A percentile compares a stretch with the other conserved stretches of the same genome.
Evolutionary conservation across 768 basidiomycete genomes (phyloP).

Genomic region (Cystofilobasidium bisporidii): DNA sequence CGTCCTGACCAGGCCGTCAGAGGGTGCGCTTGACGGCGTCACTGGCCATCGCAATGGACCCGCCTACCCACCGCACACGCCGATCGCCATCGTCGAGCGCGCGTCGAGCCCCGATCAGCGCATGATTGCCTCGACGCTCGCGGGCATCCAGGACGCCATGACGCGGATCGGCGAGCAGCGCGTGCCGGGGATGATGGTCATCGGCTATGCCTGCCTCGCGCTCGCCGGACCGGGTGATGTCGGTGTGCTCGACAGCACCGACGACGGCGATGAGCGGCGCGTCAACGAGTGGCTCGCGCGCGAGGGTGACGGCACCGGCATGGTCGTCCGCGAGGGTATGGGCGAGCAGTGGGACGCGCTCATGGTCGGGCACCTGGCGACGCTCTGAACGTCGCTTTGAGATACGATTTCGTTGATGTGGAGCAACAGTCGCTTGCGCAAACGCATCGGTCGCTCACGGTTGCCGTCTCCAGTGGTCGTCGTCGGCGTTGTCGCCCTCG

Average conservation of each 20-base stretch:
- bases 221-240: slow-evolving; percentile 64
- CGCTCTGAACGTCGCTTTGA: too few species aligned
- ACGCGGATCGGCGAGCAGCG: slow-evolving; percentile 71
- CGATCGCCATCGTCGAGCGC: slow-evolving; percentile 88
- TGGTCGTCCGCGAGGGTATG: slow-evolving; percentile 31
- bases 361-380: neutral
- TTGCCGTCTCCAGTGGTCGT: too few species aligned
- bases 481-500: too few species aligned
- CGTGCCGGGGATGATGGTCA: slow-evolving; percentile 90
- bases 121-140: slow-evolving; percentile 65
- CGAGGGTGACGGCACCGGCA: slow-evolving; percentile 12
- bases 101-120: slow-evolving; percentile 92
- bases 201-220: slow-evolving; percentile 82
- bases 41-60: slow-evolving; percentile 46
- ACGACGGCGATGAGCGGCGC: slow-evolving; percentile 35
- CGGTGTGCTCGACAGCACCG: slow-evolving; percentile 52
- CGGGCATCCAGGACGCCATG: slow-evolving; percentile 59
- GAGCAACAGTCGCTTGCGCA: too few species aligned
- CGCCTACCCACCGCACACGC: slow-evolving; percentile 63
- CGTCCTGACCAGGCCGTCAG: slow-evolving; percentile 44
- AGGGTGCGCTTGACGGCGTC: slow-evolving; percentile 29
- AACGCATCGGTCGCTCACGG: too few species aligned
- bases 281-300: slow-evolving; percentile 30
- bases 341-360: slow-evolving; percentile 29
- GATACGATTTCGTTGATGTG: too few species aligned